Percentiles rank a stretch among this genome's conserved stretches.
phyloP scores from a whole-genome alignment of 2,329 filamentous ascomycete species.

The Fusarium ramigenum region DNA sequence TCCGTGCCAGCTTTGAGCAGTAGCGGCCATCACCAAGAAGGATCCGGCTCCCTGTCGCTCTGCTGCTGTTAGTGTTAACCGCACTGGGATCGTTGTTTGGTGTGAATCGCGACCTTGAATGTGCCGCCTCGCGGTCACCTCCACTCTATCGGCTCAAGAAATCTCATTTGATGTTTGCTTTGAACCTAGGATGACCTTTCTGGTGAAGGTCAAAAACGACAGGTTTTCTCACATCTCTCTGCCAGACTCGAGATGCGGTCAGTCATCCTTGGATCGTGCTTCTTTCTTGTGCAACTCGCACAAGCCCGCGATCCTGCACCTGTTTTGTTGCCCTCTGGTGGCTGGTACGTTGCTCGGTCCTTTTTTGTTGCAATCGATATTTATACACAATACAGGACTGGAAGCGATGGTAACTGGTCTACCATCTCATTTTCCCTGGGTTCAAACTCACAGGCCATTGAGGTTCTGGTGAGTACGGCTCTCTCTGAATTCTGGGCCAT shows the following conservation, averaged over 20 bases:
- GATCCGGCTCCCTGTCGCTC: background rate
- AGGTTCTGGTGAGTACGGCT: constrained; percentile 68
- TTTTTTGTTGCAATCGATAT: background rate
- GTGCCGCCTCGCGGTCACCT: constrained; percentile 13
- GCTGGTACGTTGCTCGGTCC: constrained; percentile 28
- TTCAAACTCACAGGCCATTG: constrained; percentile 50
- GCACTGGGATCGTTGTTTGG: background rate
- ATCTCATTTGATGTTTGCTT: constrained; percentile 7
- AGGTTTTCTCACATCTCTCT: background rate
- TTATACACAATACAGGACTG: constrained; percentile 57
- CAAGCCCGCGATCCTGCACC: constrained; percentile 34
- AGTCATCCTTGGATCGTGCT: constrained; percentile 22
- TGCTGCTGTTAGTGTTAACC: background rate
- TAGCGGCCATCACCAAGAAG: background rate
- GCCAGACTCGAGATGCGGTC: constrained; percentile 25
- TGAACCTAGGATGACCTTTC: background rate
- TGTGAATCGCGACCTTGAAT: constrained; percentile 1
- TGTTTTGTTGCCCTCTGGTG: constrained; percentile 31
- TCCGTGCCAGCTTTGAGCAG: background rate
- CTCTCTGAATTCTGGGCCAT: constrained; percentile 78
- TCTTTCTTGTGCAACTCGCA: constrained; percentile 25
- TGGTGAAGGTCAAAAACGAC: background rate
- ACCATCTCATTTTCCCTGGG: constrained; percentile 66
- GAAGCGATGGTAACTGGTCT: constrained; percentile 77
- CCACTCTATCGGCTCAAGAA: background rate